Evolutionary conservation across 2,329 filamentous ascomycete species (phyloP).

Genomic region (Scedosporium dehoogii): DNA sequence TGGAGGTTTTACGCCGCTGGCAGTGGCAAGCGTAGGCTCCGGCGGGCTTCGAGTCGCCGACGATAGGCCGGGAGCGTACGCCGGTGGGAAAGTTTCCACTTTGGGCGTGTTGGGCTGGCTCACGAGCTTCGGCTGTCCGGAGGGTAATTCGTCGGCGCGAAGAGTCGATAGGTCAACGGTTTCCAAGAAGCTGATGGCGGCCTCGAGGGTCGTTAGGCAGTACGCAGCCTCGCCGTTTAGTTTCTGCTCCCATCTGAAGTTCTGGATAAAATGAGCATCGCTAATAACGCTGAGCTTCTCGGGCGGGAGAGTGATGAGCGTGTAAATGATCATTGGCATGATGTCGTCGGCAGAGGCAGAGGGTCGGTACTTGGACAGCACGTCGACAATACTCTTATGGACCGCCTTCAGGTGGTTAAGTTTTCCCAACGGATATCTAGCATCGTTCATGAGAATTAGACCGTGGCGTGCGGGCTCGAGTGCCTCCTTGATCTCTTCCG

Average conservation of each 20-base stretch:
- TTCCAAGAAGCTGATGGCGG: conserved; percentile 86
- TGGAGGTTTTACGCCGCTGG: conserved; percentile 22
- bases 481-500: conserved; percentile 60
- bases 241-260: conserved; percentile 77
- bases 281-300: conserved; percentile 84
- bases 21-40: conserved; percentile 21
- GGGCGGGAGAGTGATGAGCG: conserved; percentile 80
- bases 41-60: conserved; percentile 20
- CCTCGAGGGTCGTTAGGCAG: conserved; percentile 91
- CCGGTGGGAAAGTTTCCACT: conserved; percentile 47
- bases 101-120: conserved; percentile 37
- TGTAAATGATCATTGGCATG: conserved; percentile 92
- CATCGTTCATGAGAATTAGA: conserved; percentile 73
- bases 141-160: conserved; percentile 65
- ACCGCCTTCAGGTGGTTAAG: conserved; percentile 78
- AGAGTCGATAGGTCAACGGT: conserved; percentile 90
- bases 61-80: conserved; percentile 37
- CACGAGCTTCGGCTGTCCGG: conserved; percentile 52
- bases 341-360: conserved; percentile 95
- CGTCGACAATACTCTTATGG: conserved; percentile 92
- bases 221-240: conserved; percentile 92
- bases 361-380: conserved; percentile 55
- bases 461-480: conserved; percentile 60
- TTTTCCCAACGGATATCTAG: conserved; percentile 83
- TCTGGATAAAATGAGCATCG: conserved; percentile 89